Evolutionary conservation across 169 alveolate species (phyloP).

Genomic region (Plasmodium sp.): DNA sequence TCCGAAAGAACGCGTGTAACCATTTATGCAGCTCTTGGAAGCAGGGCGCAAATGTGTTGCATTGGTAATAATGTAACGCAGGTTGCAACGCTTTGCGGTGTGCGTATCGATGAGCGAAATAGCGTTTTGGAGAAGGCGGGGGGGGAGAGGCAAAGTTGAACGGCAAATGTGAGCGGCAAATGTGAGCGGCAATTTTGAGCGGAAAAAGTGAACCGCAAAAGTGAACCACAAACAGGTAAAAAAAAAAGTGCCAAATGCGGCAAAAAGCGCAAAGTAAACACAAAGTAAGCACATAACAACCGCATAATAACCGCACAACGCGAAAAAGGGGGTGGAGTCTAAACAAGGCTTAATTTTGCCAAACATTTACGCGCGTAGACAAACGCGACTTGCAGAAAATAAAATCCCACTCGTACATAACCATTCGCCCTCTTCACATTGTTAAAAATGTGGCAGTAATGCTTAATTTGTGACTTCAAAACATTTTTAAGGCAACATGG

Average conservation of each 20-base stretch:
- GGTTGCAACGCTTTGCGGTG: background rate
- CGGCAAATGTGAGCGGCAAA: background rate
- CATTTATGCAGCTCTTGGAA: background rate
- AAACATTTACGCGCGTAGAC: background rate
- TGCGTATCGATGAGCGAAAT: background rate
- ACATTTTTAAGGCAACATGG: conserved; percentile 12
- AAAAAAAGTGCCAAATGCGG: background rate
- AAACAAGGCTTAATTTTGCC: background rate
- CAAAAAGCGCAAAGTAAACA: background rate
- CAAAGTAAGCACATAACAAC: background rate
- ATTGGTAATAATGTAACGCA: background rate
- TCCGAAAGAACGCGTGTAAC: background rate
- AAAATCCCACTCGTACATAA: background rate
- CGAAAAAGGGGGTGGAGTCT: conserved; percentile 20
- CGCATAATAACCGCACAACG: background rate
- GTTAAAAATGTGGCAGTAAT: background rate
- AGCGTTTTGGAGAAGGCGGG: background rate
- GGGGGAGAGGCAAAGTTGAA: background rate
- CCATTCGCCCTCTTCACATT: background rate
- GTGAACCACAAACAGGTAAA: background rate
- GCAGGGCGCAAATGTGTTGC: background rate
- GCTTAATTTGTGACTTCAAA: conserved; percentile 7
- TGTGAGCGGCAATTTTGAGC: background rate
- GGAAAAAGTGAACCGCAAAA: background rate
- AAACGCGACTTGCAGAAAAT: conserved; percentile 9